Base-by-base conservation (phyloP, 2,329 filamentous ascomycete genomes). In the Ophioceras dolichostomum region DNA sequence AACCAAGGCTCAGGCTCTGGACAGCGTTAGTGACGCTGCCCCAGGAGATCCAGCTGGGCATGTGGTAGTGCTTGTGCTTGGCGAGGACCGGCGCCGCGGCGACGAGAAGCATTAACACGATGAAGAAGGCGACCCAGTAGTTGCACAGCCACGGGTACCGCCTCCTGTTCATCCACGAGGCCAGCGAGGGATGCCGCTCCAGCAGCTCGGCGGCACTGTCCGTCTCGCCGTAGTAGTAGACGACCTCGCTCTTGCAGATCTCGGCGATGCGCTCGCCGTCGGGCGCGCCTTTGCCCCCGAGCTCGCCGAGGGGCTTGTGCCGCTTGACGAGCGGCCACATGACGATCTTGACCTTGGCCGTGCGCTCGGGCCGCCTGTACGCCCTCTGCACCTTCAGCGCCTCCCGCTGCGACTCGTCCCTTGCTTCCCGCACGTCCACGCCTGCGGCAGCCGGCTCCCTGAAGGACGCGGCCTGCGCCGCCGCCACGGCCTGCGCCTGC, bases 311-410 rank as follows among this genome's bases (percentile, higher is more conserved):
- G 6, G 51, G 45, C 28, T 41, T 45, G 39, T 46, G 51, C 16
- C 54, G 53, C 28, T 49, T 41, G 20, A 58, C 40, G 22, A 39
- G 38, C 2, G 56, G 56, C 51, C 50, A 56, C 19, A 50, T 29
- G 20, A 45, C 43, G 27, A 58, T 50, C 37, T 58, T 53, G 36
- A 57, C 47, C 33, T 53, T 57, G 33, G 46, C 49, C 2, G 45
- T 24, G 21, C 41, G 43, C n/a, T 37, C 21, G 10, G 38, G 36
- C 14, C 18, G 20, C 20, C 14, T 19, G 18, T 12, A 17, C 12
- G 10, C 4, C 16, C 10, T 10, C 20, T 24, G 22, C 3, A 13
- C 29, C 14, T 26, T 12, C 3, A 20, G 8, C 4, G 19, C 10
- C 21, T 28, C 32, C 12, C 30, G 19, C 5, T n/a, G 32, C n/a